These are phyloP conservation scores for Pestalotiopsis sp. DNA, from an alignment of 2,329 filamentous ascomycete species.

Conservation along the genomic window DNA sequence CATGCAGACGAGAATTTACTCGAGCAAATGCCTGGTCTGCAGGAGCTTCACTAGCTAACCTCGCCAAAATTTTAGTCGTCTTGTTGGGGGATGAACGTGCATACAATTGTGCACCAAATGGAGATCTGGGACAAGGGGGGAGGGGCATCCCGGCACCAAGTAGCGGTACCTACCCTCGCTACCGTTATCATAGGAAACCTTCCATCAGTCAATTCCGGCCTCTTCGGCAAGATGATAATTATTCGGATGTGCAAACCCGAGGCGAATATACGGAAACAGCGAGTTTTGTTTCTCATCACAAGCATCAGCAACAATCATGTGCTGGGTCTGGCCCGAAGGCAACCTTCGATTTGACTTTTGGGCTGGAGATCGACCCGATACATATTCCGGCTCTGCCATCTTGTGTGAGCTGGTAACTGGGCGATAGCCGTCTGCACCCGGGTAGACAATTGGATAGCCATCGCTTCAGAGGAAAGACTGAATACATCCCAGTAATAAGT, in stretches of 20 bases:
- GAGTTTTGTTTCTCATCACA: not conserved
- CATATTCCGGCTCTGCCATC: not conserved
- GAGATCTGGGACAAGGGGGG: conserved; percentile 16
- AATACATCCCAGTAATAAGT: not conserved
- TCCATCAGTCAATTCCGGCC: not conserved
- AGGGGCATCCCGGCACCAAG: not conserved
- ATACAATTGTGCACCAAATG: conserved; percentile 13
- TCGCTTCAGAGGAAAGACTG: not conserved
- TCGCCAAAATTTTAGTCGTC: conserved; percentile 33
- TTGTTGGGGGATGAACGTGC: conserved; percentile 34
- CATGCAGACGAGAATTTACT: conserved; percentile 1
- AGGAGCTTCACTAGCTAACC: conserved; percentile 15
- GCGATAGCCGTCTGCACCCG: not conserved
- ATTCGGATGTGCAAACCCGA: not conserved
- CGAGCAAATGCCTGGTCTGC: not conserved
- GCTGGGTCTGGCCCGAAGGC: not conserved
- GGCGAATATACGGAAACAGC: not conserved
- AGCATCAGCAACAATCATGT: not conserved
- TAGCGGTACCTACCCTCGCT: conserved; percentile 9
- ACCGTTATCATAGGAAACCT: not conserved
- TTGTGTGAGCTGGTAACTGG: not conserved
- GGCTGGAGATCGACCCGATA: not conserved
- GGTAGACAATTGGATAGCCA: not conserved
- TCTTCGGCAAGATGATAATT: not conserved
- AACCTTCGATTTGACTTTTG: not conserved